phyloP scores from a whole-genome alignment of 2,329 filamentous ascomycete species.

The Dactylellina sp. region DNA sequence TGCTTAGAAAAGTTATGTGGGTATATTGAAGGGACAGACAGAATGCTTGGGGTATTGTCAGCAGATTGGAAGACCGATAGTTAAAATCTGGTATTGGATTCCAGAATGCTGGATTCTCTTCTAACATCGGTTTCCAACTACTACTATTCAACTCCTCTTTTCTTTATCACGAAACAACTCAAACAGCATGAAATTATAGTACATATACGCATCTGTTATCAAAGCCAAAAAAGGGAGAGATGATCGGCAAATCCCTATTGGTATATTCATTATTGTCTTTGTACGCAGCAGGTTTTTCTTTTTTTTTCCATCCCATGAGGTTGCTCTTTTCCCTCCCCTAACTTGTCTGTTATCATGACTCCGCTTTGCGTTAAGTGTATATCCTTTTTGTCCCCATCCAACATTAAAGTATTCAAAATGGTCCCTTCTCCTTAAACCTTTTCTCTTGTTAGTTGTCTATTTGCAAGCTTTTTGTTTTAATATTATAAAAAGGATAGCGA shows the following conservation, averaged over 20 bases:
- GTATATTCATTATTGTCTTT: constrained; percentile 1
- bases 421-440: not conserved
- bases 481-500: constrained; percentile 41
- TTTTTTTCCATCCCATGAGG: constrained; percentile 8
- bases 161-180: not conserved
- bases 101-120: no score
- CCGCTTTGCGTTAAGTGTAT: constrained; percentile 21
- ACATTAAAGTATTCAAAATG: constrained; percentile 7
- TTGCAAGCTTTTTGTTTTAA: constrained; percentile 20
- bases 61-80: not conserved
- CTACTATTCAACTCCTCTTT: not conserved
- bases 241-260: constrained; percentile 1
- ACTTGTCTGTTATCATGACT: constrained; percentile 13
- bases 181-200: constrained; percentile 18
- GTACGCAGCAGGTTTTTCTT: constrained; percentile 22
- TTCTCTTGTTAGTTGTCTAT: constrained; percentile 11
- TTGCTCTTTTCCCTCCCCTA: constrained; percentile 19
- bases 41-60: constrained; percentile 20
- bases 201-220: constrained; percentile 17
- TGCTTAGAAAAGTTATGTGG: constrained; percentile 16
- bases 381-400: not conserved
- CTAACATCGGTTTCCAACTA: no score
- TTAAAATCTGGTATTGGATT: not conserved
- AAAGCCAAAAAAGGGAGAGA: constrained; percentile 9
- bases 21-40: constrained; percentile 38